Evolutionary conservation across 257 asterid genomes (phyloP).

Genomic region (Linaria vulgaris): DNA sequence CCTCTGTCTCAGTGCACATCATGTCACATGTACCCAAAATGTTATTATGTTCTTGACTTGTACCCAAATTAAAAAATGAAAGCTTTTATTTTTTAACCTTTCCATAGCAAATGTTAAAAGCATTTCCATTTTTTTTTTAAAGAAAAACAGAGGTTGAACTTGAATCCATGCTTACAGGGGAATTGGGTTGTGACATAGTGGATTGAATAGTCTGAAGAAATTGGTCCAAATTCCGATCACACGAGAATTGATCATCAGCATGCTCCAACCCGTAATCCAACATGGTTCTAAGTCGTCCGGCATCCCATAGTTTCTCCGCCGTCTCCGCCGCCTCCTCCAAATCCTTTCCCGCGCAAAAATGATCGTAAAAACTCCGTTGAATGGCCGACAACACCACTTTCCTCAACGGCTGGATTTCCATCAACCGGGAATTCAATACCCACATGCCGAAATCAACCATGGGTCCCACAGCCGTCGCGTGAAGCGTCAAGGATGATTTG

Average conservation of each 20-base stretch:
- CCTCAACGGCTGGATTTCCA: slow-evolving; percentile 38
- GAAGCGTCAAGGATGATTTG: slow-evolving; percentile 46
- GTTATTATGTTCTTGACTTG: no score
- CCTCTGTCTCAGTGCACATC: no score
- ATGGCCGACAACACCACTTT: slow-evolving; percentile 33
- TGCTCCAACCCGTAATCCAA: slow-evolving; percentile 84
- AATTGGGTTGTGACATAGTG: slow-evolving; percentile 31
- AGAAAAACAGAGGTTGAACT: no score
- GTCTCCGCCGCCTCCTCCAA: slow-evolving; percentile 46
- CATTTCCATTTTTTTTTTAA: no score
- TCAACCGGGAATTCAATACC: slow-evolving; percentile 51
- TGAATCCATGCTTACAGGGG: slow-evolving; percentile 44
- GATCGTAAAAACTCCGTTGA: slow-evolving; percentile 54
- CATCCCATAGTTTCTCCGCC: slow-evolving; percentile 36
- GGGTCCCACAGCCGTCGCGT: slow-evolving; percentile 40
- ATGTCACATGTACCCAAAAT: no score
- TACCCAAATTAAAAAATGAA: no score
- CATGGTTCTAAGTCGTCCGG: slow-evolving; percentile 66
- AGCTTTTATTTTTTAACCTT: no score
- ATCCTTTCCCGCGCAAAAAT: slow-evolving; percentile 75
- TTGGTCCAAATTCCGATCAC: slow-evolving; percentile 50
- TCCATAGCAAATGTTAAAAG: no score
- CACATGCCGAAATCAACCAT: slow-evolving; percentile 51
- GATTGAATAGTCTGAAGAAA: slow-evolving; percentile 51
- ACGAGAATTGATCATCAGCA: slow-evolving; percentile 50